phyloP scores from a whole-genome alignment of 140 eudicot genomes.

The Bidens hawaiensis region DNA sequence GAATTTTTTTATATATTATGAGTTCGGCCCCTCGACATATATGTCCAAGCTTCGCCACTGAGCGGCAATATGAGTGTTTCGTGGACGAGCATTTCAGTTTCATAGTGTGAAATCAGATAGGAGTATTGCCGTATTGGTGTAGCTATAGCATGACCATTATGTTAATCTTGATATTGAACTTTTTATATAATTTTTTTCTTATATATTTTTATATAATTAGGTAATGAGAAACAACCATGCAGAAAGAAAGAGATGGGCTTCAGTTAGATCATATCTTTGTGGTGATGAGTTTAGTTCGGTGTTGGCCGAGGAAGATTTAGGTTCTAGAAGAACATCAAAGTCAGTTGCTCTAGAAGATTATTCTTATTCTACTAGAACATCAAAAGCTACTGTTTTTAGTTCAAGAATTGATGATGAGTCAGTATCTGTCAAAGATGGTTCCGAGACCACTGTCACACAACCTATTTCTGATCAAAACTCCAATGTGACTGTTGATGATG shows the following conservation, averaged over 20 bases:
- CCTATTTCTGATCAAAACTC: constrained; percentile 23
- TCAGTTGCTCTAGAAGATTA: constrained; percentile 29
- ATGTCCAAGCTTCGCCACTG: too few species aligned
- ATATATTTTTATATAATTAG: constrained; percentile 21
- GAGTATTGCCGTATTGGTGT: too few species aligned
- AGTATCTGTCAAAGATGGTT: constrained; percentile 45
- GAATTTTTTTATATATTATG: too few species aligned
- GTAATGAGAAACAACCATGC: constrained; percentile 40
- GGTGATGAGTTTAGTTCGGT: constrained; percentile 70
- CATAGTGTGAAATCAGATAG: too few species aligned
- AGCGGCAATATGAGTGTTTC: too few species aligned
- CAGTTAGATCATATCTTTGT: constrained; percentile 77
- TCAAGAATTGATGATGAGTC: constrained; percentile 52
- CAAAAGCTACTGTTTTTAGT: constrained; percentile 39
- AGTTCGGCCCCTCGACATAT: too few species aligned
- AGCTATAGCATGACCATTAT: too few species aligned
- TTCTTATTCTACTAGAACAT: constrained; percentile 41
- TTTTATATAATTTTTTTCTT: neutral
- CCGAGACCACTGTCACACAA: constrained; percentile 68
- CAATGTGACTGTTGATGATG: constrained; percentile 14
- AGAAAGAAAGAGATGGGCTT: constrained; percentile 57
- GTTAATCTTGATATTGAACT: neutral
- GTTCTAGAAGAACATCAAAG: constrained; percentile 37
- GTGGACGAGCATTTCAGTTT: too few species aligned
- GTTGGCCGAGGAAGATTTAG: constrained; percentile 58